A percentile compares a stretch with the other conserved stretches of the same genome.
phyloP scores from a whole-genome alignment of 352 stramenopile genomes.

The Thalassiosira allenii region DNA sequence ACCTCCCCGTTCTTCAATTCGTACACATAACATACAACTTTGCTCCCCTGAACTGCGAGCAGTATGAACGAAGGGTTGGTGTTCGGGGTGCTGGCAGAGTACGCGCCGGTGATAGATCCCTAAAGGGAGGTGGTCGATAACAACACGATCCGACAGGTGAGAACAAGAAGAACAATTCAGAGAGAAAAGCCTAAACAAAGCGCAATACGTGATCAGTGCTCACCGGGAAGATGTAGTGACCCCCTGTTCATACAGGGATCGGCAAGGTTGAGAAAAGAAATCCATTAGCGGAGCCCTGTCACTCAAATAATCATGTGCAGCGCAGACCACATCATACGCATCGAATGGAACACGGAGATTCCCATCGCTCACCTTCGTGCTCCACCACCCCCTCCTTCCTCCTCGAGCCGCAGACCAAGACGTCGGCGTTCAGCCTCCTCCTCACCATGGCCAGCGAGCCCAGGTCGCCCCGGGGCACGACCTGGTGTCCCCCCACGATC shows the following conservation, averaged over 20 bases:
- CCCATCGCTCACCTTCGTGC: constrained; percentile 94
- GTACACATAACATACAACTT: constrained; percentile 98
- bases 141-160: too few species aligned
- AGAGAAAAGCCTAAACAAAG: too few species aligned
- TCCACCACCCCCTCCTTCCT: constrained; percentile 93
- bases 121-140: too few species aligned
- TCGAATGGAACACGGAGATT: too few species aligned
- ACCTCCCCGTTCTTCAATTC: constrained; percentile 75
- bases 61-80: constrained; percentile 97
- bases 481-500: constrained; percentile 97
- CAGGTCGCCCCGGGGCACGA: constrained; percentile 88
- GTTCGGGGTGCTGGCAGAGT: constrained; percentile 86
- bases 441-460: constrained; percentile 90
- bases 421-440: constrained; percentile 96
- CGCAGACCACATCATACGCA: too few species aligned
- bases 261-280: too few species aligned
- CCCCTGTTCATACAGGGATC: too few species aligned
- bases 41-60: constrained; percentile 95
- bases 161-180: too few species aligned
- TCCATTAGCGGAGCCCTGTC: too few species aligned
- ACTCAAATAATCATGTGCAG: too few species aligned
- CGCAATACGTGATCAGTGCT: too few species aligned
- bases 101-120: constrained; percentile 97
- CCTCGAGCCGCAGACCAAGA: constrained; percentile 95
- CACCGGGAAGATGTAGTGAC: too few species aligned